Conservation (phyloP, 352 stramenopile species). For the Albugo candida region DNA sequence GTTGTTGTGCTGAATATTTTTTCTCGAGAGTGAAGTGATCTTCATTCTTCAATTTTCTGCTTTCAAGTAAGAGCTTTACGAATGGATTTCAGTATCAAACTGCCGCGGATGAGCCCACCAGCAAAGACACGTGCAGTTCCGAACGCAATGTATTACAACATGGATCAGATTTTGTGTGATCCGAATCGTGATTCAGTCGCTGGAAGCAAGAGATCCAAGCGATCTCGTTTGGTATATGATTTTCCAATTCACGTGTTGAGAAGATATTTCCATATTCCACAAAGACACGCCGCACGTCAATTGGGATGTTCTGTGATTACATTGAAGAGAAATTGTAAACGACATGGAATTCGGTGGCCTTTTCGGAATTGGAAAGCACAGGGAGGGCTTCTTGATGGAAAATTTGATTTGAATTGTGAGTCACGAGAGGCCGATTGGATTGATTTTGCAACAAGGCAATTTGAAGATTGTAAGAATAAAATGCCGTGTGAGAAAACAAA, state of each 20-base stretch:
- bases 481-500: neutral
- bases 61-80: neutral
- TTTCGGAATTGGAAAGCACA: constrained; percentile 19
- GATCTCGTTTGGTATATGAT: constrained; percentile 17
- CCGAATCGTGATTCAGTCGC: constrained; percentile 1
- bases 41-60: no score
- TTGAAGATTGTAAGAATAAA: neutral
- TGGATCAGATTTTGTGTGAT: constrained; percentile 2
- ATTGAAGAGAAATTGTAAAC: constrained; percentile 37
- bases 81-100: neutral
- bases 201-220: constrained; percentile 15
- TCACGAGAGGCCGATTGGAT: neutral
- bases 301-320: constrained; percentile 37
- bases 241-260: constrained; percentile 16
- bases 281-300: constrained; percentile 21
- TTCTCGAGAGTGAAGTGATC: no score
- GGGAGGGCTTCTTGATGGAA: neutral
- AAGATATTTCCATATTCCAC: constrained; percentile 27
- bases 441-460: neutral
- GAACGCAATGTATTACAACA: constrained; percentile 6
- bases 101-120: constrained; percentile 3
- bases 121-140: constrained; percentile 4
- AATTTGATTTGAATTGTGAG: neutral
- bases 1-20: no score
- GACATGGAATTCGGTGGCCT: constrained; percentile 32